A percentile compares a stretch with the other conserved stretches of the same genome.
Conservation (phyloP, 2,329 filamentous ascomycete genomes). For the Thelonectria olida region DNA sequence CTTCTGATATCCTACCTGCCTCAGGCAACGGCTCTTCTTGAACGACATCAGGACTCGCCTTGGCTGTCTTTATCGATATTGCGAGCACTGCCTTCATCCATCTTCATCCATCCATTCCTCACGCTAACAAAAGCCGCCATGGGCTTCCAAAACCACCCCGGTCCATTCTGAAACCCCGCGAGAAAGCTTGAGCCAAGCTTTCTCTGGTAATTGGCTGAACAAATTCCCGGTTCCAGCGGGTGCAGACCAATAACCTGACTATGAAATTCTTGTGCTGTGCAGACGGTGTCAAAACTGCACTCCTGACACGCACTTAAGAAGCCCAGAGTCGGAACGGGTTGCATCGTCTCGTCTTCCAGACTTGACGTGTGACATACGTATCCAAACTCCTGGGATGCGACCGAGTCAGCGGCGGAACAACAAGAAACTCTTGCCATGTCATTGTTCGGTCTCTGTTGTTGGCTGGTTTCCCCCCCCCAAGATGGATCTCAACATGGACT, state of each 20-base stretch:
- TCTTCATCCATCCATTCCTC: background rate
- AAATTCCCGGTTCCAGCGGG: constrained; percentile 12
- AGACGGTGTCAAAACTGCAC: background rate
- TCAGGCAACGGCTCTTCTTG: no score
- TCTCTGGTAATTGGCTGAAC: background rate
- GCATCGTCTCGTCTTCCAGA: background rate
- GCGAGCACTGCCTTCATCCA: background rate
- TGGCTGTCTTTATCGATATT: no score
- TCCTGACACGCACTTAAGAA: background rate
- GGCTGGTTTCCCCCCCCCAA: no score
- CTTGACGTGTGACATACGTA: no score
- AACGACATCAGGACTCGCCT: no score
- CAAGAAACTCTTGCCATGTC: no score
- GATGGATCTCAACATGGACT: no score
- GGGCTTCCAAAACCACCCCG: constrained; percentile 26
- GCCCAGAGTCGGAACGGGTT: background rate
- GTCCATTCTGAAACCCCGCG: constrained; percentile 37
- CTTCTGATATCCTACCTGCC: no score
- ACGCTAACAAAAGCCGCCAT: constrained; percentile 12
- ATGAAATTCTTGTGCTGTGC: background rate
- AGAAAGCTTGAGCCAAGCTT: constrained; percentile 16
- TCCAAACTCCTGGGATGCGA: no score
- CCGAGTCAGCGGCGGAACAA: no score
- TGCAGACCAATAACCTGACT: background rate
- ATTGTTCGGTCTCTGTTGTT: no score